Percentiles rank a stretch among this genome's conserved stretches.
Evolutionary conservation across 495 filamentous ascomycete species (phyloP).

Genomic region (Beverwykella pulmonaria): DNA sequence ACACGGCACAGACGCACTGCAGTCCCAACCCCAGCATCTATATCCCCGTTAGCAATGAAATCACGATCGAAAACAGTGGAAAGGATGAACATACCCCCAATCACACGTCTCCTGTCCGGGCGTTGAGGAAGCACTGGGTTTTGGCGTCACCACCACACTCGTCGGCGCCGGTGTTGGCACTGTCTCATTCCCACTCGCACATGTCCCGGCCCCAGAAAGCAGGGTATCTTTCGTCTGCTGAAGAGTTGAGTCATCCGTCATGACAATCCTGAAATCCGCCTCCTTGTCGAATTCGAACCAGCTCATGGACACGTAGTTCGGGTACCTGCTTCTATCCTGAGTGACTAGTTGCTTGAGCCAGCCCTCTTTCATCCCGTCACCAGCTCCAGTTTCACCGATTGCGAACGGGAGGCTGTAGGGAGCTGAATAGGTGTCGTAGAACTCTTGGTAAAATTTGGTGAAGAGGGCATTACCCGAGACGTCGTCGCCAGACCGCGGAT

Average conservation of each 20-base stretch:
- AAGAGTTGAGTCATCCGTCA: slow-evolving; percentile 9
- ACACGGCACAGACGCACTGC: slow-evolving; percentile 8
- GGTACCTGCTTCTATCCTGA: slow-evolving; percentile 6
- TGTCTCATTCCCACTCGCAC: not conserved
- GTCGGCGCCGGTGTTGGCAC: not conserved
- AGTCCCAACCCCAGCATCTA: slow-evolving; percentile 21
- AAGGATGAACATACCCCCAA: slow-evolving; percentile 14
- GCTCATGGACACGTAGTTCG: slow-evolving; percentile 10
- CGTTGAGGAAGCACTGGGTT: not conserved
- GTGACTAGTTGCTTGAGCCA: slow-evolving; percentile 14
- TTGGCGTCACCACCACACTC: not conserved
- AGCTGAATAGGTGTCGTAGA: slow-evolving; percentile 8
- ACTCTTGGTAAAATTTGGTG: not conserved
- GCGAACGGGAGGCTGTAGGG: slow-evolving; percentile 10
- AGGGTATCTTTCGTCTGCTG: slow-evolving; percentile 6
- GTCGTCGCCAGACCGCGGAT: slow-evolving; percentile 1
- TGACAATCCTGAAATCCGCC: slow-evolving; percentile 18
- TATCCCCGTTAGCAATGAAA: not conserved
- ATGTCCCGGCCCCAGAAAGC: not conserved
- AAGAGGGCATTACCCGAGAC: slow-evolving; percentile 4
- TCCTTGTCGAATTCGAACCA: slow-evolving; percentile 24
- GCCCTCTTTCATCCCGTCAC: not conserved
- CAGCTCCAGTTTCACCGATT: slow-evolving; percentile 14
- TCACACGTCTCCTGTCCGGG: not conserved
- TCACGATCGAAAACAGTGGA: not conserved